Evolutionary conservation across 202 grass and related monocot genomes (phyloP).

Genomic region (Carex arenaria): DNA sequence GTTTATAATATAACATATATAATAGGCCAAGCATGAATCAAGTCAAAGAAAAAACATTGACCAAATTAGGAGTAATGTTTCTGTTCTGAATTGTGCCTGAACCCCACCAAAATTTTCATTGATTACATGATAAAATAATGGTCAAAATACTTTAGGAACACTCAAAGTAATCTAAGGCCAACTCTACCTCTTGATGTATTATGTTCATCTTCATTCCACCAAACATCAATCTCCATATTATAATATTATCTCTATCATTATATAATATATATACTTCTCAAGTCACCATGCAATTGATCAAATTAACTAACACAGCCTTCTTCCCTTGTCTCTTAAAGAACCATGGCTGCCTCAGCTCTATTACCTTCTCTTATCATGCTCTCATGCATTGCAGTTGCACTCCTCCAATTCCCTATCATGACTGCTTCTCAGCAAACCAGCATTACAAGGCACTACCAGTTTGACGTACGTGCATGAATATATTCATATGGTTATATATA

Average conservation of each 20-base stretch:
- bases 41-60: background rate
- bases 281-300: background rate
- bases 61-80: background rate
- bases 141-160: slow-evolving; percentile 37
- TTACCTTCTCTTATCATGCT: slow-evolving; percentile 11
- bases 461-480: slow-evolving; percentile 43
- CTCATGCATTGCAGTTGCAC: slow-evolving; percentile 12
- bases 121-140: background rate
- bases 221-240: slow-evolving; percentile 14
- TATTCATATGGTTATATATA: background rate
- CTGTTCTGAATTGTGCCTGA: background rate
- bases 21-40: background rate
- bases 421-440: slow-evolving; percentile 1
- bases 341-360: slow-evolving; percentile 11
- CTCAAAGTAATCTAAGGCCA: slow-evolving; percentile 34
- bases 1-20: background rate
- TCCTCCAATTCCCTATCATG: slow-evolving; percentile 28
- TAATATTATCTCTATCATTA: slow-evolving; percentile 13
- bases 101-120: background rate
- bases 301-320: background rate
- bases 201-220: slow-evolving; percentile 33
- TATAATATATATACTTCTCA: slow-evolving; percentile 26
- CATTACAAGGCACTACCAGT: slow-evolving; percentile 62
- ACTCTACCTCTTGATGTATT: slow-evolving; percentile 21
- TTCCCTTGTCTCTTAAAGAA: background rate